Percentiles rank a stretch among this genome's conserved stretches.
Conservation (phyloP, 2,329 filamentous ascomycete genomes). For the Beauveria varroae region DNA sequence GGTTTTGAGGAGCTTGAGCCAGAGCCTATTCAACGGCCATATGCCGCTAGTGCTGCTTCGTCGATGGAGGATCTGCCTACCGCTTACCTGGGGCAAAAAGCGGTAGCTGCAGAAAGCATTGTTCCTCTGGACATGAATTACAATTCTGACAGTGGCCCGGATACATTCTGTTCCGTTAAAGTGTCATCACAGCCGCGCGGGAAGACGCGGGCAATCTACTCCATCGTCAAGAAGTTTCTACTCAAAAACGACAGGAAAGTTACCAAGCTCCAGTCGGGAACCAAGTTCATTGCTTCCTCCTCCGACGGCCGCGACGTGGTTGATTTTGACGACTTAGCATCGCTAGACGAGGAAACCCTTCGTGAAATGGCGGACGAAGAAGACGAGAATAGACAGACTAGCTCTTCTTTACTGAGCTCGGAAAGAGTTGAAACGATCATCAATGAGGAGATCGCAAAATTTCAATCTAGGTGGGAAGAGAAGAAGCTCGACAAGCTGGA, state of each 20-base stretch:
- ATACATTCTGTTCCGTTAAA: neutral
- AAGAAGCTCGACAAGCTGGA: slow-evolving; percentile 48
- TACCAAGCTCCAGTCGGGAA: slow-evolving; percentile 4
- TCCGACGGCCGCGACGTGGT: slow-evolving; percentile 33
- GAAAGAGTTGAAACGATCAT: slow-evolving; percentile 42
- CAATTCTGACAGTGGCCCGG: neutral
- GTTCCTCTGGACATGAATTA: neutral
- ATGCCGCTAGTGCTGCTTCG: neutral
- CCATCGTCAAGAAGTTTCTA: slow-evolving; percentile 33
- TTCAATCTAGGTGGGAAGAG: slow-evolving; percentile 49
- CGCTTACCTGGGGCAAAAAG: slow-evolving; percentile 30
- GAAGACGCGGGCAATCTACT: slow-evolving; percentile 35
- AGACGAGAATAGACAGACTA: slow-evolving; percentile 22
- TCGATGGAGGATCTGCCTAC: slow-evolving; percentile 12
- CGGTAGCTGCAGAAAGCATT: slow-evolving; percentile 19
- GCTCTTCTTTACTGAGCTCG: neutral
- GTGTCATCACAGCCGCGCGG: slow-evolving; percentile 29
- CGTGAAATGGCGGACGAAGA: slow-evolving; percentile 54
- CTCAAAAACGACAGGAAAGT: slow-evolving; percentile 18
- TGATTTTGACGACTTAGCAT: slow-evolving; percentile 29
- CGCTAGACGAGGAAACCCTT: slow-evolving; percentile 48
- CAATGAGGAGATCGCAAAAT: slow-evolving; percentile 42
- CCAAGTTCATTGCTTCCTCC: slow-evolving; percentile 5
- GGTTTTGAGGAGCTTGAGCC: slow-evolving; percentile 1
- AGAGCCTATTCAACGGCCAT: neutral